These are phyloP conservation scores for Auriscalpium vulgare DNA, from an alignment of 768 basidiomycete species.

Conservation along the genomic window DNA sequence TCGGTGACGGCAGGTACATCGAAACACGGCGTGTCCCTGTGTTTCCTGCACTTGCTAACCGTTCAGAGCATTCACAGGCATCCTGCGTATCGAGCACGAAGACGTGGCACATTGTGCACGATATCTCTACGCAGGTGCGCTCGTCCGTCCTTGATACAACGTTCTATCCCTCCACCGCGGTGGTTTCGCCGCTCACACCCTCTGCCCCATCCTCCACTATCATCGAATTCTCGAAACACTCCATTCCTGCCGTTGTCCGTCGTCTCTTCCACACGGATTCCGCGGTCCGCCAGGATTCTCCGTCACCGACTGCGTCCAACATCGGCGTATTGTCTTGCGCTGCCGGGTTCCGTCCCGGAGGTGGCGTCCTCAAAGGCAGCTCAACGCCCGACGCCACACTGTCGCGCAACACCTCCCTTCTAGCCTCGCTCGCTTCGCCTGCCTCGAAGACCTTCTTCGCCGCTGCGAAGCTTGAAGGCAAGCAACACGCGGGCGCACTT, in stretches of 20 bases:
- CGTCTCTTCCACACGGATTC: slow-evolving; percentile 4
- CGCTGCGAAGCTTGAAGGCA: slow-evolving; percentile 1
- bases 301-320: neutral
- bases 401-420: slow-evolving; percentile 11
- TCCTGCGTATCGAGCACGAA: slow-evolving; percentile 1
- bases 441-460: slow-evolving; percentile 3
- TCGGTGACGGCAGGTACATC: slow-evolving; percentile 15
- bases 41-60: slow-evolving; percentile 10
- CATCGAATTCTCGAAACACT: slow-evolving; percentile 10
- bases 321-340: slow-evolving; percentile 9
- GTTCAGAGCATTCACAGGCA: slow-evolving; percentile 8
- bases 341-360: slow-evolving; percentile 6
- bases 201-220: neutral
- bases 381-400: slow-evolving; percentile 5
- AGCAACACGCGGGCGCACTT: neutral
- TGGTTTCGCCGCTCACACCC: neutral
- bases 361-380: slow-evolving; percentile 7
- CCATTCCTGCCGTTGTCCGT: slow-evolving; percentile 9
- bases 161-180: slow-evolving; percentile 4
- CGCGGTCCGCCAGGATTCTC: neutral
- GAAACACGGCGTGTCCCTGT: slow-evolving; percentile 14
- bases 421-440: slow-evolving; percentile 7
- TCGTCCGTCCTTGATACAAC: slow-evolving; percentile 5
- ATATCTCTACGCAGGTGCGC: slow-evolving; percentile 9
- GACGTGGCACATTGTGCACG: slow-evolving; percentile 14